Evolutionary conservation across 2,329 filamentous ascomycete species (phyloP).

Genomic region (Botrytis deweyae): DNA sequence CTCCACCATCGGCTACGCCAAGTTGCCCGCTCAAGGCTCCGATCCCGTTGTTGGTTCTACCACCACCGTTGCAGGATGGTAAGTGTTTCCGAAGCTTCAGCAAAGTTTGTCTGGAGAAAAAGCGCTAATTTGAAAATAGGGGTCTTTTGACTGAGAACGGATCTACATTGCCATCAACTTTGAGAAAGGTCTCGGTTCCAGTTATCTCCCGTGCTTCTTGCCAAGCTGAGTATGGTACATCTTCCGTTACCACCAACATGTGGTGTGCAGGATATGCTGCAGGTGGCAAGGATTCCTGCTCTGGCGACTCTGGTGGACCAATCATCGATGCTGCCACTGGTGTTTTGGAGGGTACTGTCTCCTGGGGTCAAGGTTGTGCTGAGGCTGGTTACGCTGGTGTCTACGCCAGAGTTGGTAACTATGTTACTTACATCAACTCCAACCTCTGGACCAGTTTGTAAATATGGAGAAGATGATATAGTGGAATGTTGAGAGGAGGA

Average conservation of each 20-base stretch:
- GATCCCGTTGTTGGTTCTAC: constrained; percentile 26
- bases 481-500: background rate
- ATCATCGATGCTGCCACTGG: constrained; percentile 28
- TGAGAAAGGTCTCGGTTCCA: constrained; percentile 29
- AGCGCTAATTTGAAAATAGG: background rate
- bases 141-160: constrained; percentile 20
- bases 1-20: constrained; percentile 28
- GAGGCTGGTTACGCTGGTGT: constrained; percentile 26
- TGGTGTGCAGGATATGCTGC: constrained; percentile 29
- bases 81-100: constrained; percentile 20
- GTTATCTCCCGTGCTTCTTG: constrained; percentile 27
- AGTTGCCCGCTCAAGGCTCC: constrained; percentile 25
- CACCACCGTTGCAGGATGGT: constrained; percentile 21
- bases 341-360: constrained; percentile 28
- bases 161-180: constrained; percentile 22
- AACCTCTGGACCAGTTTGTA: constrained; percentile 11
- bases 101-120: background rate
- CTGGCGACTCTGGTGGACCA: constrained; percentile 31
- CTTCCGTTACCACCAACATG: constrained; percentile 27
- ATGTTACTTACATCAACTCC: constrained; percentile 19
- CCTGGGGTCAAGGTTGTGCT: constrained; percentile 31
- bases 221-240: constrained; percentile 24
- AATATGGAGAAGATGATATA: background rate
- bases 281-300: constrained; percentile 31
- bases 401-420: constrained; percentile 29